Evolutionary conservation across 805 yeast species (phyloP).

Genomic region (Saturnispora gosingensis): DNA sequence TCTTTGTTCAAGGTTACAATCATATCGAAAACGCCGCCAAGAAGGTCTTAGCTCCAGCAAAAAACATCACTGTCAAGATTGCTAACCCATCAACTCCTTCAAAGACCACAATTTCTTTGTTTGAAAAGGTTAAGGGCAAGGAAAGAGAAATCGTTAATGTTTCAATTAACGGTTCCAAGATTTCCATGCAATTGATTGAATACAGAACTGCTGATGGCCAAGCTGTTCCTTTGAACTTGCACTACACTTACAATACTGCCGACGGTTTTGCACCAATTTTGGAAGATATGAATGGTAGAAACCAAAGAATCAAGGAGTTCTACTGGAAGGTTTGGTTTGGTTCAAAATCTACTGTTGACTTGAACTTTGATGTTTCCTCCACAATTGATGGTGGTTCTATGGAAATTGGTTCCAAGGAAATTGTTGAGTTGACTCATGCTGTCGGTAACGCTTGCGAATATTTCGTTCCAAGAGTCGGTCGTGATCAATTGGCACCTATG

Average conservation of each 20-base stretch:
- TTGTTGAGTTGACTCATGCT: conserved; percentile 91
- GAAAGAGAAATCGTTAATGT: conserved; percentile 58
- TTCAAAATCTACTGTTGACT: conserved; percentile 44
- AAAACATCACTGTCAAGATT: conserved; percentile 53
- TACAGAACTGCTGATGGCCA: conserved; percentile 72
- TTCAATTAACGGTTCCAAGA: conserved; percentile 41
- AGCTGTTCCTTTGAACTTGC: conserved; percentile 68
- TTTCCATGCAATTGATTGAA: conserved; percentile 72
- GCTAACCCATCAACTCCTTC: conserved; percentile 39
- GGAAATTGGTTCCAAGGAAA: conserved; percentile 63
- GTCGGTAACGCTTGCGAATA: conserved; percentile 97
- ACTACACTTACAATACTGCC: conserved; percentile 68
- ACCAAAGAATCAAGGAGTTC: conserved; percentile 85
- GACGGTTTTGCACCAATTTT: conserved; percentile 95
- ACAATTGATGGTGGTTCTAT: conserved; percentile 62
- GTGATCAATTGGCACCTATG: conserved; percentile 90
- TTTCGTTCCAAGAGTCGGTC: conserved; percentile 80
- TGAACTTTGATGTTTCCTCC: conserved; percentile 62
- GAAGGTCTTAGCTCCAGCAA: conserved; percentile 68
- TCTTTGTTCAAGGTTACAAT: conserved; percentile 78
- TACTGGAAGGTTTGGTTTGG: conserved; percentile 98
- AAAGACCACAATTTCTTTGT: conserved; percentile 54
- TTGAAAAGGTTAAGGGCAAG: conserved; percentile 66
- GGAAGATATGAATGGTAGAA: conserved; percentile 85
- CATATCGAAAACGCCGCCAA: conserved; percentile 73